Evolutionary conservation across 1,284 basidiomycete species (phyloP).

Genomic region (Serendipita sp.): DNA sequence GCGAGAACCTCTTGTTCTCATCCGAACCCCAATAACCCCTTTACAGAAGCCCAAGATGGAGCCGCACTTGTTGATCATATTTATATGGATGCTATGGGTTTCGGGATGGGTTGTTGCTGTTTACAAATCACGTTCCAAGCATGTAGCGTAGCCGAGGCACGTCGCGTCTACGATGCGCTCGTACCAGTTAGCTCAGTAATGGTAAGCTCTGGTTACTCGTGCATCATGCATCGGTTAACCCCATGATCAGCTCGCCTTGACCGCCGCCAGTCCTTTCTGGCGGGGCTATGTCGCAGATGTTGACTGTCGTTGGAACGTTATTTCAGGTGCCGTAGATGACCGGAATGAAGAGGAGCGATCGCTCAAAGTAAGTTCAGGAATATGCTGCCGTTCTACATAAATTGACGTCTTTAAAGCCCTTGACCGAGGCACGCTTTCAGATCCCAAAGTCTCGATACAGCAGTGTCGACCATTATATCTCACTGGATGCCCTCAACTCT

Average conservation of each 20-base stretch:
- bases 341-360: slow-evolving; percentile 90
- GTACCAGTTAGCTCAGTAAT: slow-evolving; percentile 91
- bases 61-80: slow-evolving; percentile 84
- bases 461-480: slow-evolving; percentile 89
- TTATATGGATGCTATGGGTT: slow-evolving; percentile 99
- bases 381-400: not conserved
- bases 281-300: slow-evolving; percentile 91
- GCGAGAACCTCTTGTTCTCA: slow-evolving; percentile 27
- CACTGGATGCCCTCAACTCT: slow-evolving; percentile 72
- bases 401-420: slow-evolving; percentile 37
- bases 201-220: slow-evolving; percentile 31
- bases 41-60: slow-evolving; percentile 68
- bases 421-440: slow-evolving; percentile 55
- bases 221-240: not conserved
- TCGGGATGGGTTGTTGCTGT: slow-evolving; percentile 99
- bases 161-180: slow-evolving; percentile 86
- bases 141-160: slow-evolving; percentile 82
- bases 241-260: slow-evolving; percentile 63
- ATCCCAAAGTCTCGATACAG: slow-evolving; percentile 97
- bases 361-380: slow-evolving; percentile 44
- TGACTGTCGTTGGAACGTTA: slow-evolving; percentile 97
- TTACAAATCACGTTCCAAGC: slow-evolving; percentile 97
- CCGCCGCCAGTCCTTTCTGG: slow-evolving; percentile 88
- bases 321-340: slow-evolving; percentile 93
- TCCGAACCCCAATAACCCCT: slow-evolving; percentile 7